Evolutionary conservation across 2,329 filamentous ascomycete species (phyloP).

Genomic region (Sclerotinia subarctica): DNA sequence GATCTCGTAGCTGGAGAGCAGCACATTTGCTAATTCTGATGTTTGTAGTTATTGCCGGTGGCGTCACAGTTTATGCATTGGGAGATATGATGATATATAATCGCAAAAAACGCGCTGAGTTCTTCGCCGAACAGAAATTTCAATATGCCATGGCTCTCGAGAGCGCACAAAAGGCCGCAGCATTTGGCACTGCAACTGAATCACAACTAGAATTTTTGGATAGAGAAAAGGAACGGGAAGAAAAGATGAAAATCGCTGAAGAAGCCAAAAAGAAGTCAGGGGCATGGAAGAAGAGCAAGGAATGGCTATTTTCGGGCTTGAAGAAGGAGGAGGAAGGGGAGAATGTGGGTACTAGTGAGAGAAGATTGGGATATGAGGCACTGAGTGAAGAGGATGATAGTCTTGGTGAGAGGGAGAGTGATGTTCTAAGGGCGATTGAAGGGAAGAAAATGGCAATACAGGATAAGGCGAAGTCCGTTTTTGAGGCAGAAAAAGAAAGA

Average conservation of each 20-base stretch:
- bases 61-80: conserved; percentile 61
- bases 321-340: conserved; percentile 38
- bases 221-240: conserved; percentile 53
- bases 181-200: conserved; percentile 45
- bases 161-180: conserved; percentile 44
- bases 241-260: conserved; percentile 22
- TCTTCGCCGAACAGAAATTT: conserved; percentile 50
- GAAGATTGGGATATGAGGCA: conserved; percentile 29
- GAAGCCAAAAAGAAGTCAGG: conserved; percentile 35
- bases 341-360: conserved; percentile 30
- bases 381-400: conserved; percentile 31
- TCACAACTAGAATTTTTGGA: conserved; percentile 51
- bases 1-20: conserved; percentile 18
- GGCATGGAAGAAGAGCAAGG: conserved; percentile 31
- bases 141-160: conserved; percentile 46
- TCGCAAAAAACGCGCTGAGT: conserved; percentile 60
- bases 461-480: conserved; percentile 32
- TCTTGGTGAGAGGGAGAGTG: conserved; percentile 30
- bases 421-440: conserved; percentile 34
- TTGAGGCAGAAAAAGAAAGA: conserved; percentile 36
- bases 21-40: conserved; percentile 14
- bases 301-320: conserved; percentile 38
- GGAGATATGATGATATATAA: conserved; percentile 67
- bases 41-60: conserved; percentile 52
- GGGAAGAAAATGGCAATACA: conserved; percentile 33